Evolutionary conservation across 345 rosid genomes (phyloP).

Genomic region (Salix viminalis): DNA sequence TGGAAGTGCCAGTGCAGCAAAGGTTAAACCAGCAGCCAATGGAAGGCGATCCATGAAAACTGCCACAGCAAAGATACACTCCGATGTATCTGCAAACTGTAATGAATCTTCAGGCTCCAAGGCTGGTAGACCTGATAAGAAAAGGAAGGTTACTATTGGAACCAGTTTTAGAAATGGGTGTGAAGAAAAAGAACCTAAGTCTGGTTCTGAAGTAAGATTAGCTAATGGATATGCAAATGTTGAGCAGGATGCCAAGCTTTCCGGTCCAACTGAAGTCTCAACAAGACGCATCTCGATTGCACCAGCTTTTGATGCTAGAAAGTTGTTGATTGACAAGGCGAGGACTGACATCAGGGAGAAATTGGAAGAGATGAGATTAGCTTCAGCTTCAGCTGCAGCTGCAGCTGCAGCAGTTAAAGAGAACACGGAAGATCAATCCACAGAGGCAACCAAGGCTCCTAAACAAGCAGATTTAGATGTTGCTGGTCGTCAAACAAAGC

Average conservation of each 20-base stretch:
- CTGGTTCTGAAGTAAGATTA: slow-evolving; percentile 37
- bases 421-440: slow-evolving; percentile 31
- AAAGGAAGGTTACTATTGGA: slow-evolving; percentile 55
- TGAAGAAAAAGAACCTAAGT: slow-evolving; percentile 45
- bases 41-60: slow-evolving; percentile 45
- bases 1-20: slow-evolving; percentile 39
- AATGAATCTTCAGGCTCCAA: slow-evolving; percentile 39
- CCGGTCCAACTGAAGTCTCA: slow-evolving; percentile 39
- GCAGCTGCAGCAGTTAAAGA: slow-evolving; percentile 12
- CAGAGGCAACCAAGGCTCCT: slow-evolving; percentile 29
- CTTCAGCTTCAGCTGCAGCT: slow-evolving; percentile 31
- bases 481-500: slow-evolving; percentile 31
- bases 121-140: slow-evolving; percentile 62
- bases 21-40: slow-evolving; percentile 44
- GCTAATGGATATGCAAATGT: slow-evolving; percentile 30
- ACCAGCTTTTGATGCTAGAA: slow-evolving; percentile 77
- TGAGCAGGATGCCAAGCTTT: slow-evolving; percentile 44
- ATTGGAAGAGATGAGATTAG: slow-evolving; percentile 54
- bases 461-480: slow-evolving; percentile 18
- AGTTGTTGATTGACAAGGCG: slow-evolving; percentile 73
- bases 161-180: slow-evolving; percentile 46
- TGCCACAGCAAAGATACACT: slow-evolving; percentile 21
- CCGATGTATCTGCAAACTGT: slow-evolving; percentile 25
- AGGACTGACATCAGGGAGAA: slow-evolving; percentile 58
- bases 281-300: slow-evolving; percentile 48